These are phyloP conservation scores for slime mould (Dictyostelium discoideum) DNA, from an alignment of 78 protist genomes.

Conservation along the genomic window DNA sequence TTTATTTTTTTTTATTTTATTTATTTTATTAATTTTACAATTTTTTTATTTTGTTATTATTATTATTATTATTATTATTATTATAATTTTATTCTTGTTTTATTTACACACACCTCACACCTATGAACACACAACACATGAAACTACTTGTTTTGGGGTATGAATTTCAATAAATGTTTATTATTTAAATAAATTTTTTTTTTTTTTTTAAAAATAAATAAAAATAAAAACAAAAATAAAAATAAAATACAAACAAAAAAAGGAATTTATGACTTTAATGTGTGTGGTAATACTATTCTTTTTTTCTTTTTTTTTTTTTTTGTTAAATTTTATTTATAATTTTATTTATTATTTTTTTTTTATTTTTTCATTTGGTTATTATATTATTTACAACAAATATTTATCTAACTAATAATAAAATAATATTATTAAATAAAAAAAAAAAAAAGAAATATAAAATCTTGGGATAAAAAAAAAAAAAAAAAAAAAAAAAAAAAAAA, in stretches of 20 bases:
- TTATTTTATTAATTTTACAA: no score
- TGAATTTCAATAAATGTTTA: background rate
- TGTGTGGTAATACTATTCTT: background rate
- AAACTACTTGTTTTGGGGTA: background rate
- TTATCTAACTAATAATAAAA: no score
- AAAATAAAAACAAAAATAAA: no score
- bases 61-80: background rate
- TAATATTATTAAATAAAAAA: no score
- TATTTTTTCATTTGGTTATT: background rate
- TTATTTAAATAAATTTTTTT: no score
- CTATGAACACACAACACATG: background rate
- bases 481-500: background rate
- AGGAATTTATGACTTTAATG: background rate
- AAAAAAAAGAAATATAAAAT: background rate
- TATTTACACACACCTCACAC: background rate
- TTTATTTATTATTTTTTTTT: no score
- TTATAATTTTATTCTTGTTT: background rate
- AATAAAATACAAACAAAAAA: no score
- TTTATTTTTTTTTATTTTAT: no score
- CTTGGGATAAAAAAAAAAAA: no score
- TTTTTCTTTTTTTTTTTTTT: background rate
- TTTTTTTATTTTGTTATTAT: background rate
- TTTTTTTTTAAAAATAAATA: no score
- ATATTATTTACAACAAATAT: background rate
- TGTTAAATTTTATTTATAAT: background rate